Conservation (phyloP, 257 asterid species). For the Oldenlandia corymbosa region DNA sequence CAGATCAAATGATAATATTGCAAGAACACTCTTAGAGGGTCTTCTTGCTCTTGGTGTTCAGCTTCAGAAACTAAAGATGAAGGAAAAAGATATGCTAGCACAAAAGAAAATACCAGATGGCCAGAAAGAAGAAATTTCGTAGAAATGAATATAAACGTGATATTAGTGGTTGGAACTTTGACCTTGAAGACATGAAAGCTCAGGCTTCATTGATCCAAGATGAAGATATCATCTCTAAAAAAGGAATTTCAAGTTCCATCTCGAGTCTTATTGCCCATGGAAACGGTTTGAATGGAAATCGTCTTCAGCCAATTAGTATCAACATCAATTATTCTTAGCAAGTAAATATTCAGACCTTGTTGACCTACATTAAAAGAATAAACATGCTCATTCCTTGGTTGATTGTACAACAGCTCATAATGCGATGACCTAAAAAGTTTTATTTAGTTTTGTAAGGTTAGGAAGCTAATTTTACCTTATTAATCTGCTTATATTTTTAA, state of each 20-base stretch:
- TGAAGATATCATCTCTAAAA: conserved; percentile 64
- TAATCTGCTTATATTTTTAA: too few species aligned
- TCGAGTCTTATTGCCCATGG: conserved; percentile 30
- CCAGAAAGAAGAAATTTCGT: conserved; percentile 84
- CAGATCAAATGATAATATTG: conserved; percentile 77
- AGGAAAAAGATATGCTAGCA: conserved; percentile 96
- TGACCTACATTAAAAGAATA: conserved; percentile 57
- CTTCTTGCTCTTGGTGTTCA: conserved; percentile 89
- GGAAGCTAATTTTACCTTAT: too few species aligned
- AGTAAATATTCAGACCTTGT: conserved; percentile 67
- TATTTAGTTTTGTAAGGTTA: conserved; percentile 13
- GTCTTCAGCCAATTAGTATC: conserved; percentile 36
- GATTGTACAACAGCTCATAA: conserved; percentile 30
- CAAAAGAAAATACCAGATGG: conserved; percentile 97
- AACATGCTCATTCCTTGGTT: conserved; percentile 34
- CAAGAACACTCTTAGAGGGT: conserved; percentile 71
- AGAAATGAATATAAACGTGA: conserved; percentile 77
- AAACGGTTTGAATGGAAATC: conserved; percentile 43
- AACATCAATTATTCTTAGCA: conserved; percentile 57
- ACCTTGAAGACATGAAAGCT: conserved; percentile 61
- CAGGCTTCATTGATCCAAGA: conserved; percentile 73
- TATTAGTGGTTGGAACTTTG: conserved; percentile 65
- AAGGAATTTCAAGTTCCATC: conserved; percentile 26
- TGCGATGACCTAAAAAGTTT: conserved; percentile 47
- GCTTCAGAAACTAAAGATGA: conserved; percentile 71